Conservation (phyloP, 2,329 filamentous ascomycete species). For the Fusarium anthophilum region DNA sequence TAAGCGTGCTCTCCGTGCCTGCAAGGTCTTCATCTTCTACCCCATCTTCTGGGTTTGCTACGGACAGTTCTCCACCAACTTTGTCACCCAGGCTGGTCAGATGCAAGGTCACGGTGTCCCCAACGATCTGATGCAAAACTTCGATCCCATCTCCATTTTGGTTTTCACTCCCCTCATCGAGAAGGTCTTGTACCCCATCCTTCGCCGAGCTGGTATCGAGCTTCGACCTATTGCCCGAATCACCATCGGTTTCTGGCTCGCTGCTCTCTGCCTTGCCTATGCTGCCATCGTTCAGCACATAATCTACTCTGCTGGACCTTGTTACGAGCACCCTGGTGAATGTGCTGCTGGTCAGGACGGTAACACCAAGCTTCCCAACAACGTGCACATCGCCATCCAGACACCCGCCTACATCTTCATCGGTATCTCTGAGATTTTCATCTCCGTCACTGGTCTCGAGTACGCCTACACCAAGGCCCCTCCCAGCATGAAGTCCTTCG, state of each 20-base stretch:
- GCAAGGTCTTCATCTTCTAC: constrained; percentile 75
- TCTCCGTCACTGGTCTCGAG: constrained; percentile 74
- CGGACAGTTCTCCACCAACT: constrained; percentile 73
- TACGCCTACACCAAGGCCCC: constrained; percentile 80
- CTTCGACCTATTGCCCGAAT: constrained; percentile 75
- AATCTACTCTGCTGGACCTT: constrained; percentile 65
- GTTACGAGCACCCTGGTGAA: constrained; percentile 56
- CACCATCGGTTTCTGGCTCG: constrained; percentile 68
- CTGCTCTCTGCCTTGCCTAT: constrained; percentile 64
- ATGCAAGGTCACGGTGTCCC: constrained; percentile 72
- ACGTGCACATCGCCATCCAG: constrained; percentile 65
- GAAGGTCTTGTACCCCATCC: constrained; percentile 66
- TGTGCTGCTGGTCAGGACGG: constrained; percentile 49
- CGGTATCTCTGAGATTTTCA: constrained; percentile 68
- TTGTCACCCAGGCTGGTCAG: constrained; percentile 68
- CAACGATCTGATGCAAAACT: constrained; percentile 75
- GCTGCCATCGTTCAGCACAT: constrained; percentile 67
- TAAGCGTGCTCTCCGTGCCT: constrained; percentile 72
- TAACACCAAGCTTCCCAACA: constrained; percentile 49
- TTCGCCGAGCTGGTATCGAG: constrained; percentile 65
- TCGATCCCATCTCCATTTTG: constrained; percentile 73
- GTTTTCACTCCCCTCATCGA: constrained; percentile 74
- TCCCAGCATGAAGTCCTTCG: constrained; percentile 72
- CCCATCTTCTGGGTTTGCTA: constrained; percentile 76
- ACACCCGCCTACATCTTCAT: constrained; percentile 66